Evolutionary conservation across 2,329 filamentous ascomycete species (phyloP), one percentile per base, ranked within the genome.

Genomic region (Dryadomyces sulphureus): DNA sequence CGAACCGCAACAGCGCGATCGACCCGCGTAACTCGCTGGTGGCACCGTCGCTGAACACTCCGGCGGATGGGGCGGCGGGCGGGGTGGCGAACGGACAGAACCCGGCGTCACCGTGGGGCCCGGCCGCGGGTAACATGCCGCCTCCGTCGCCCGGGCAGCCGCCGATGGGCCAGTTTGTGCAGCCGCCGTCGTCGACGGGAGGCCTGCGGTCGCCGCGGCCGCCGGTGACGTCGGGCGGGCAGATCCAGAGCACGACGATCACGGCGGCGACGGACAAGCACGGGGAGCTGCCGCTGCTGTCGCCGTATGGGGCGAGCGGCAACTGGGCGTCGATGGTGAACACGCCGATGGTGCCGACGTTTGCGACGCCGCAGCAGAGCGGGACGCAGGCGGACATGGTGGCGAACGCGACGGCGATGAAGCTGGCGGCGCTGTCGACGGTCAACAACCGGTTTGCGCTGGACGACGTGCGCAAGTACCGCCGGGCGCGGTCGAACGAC

Each of bases 301-400:
- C 92, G 17, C 92, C 92, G 0, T 90, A 81, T 51, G 79, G 76
- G 50, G 72, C 81, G 45, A 87, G 87, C 60, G 87, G 86, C 47
- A 96, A 92, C 69, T 98, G 92, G 92, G 92, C 92, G 21, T 96
- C 92, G 8, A 94, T 95, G 84, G 81, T 93, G 52, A 96, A 94
- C 66, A 98, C 92, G 2, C 92, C 92, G 2, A 93, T 96, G 84
- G 85, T 90, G 5, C 69, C 86, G 36, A 90, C 81, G 54, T 98
- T 96, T 63, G 81, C 74, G 52, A 36, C 41, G 16, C 51, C 74
- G 64, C 56, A 81, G 77, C 64, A 73, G 53, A 43, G 47, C 34
- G 65, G 65, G 35, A 70, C 69, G 41, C 89, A 95, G 61, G 89
- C 88, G 16, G 92, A 98, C 58, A 96, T 96, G 90, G 84, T 98